Percentiles rank a stretch among this genome's conserved stretches.
phyloP scores from a whole-genome alignment of 2,329 filamentous ascomycete species.

The Fusarium austroafricanum region DNA sequence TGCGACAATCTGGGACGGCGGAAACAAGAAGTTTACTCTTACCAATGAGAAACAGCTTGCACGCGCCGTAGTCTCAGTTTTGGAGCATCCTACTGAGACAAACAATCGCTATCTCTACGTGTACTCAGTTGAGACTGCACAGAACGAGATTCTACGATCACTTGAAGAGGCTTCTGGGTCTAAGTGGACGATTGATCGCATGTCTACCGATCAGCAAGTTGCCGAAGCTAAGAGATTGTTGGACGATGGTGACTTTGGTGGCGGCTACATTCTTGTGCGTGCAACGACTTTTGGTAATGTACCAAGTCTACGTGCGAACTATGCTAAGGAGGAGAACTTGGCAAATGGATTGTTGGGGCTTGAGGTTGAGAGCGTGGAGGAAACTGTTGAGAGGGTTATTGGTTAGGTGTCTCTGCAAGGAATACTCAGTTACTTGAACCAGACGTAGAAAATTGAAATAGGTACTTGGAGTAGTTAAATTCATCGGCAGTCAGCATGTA shows the following conservation, averaged over 20 bases:
- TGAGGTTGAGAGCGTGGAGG: not conserved
- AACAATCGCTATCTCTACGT: not conserved
- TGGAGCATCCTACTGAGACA: not conserved
- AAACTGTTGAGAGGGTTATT: not conserved
- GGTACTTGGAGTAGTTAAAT: too few species aligned
- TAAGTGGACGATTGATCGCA: not conserved
- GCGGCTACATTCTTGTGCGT: not conserved
- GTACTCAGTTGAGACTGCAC: not conserved
- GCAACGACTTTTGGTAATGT: not conserved
- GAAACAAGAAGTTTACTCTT: not conserved
- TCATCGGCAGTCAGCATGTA: too few species aligned
- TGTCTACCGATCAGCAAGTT: not conserved
- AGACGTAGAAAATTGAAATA: too few species aligned
- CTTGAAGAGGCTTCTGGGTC: not conserved
- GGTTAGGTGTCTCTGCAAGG: too few species aligned
- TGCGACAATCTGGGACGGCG: slow-evolving; percentile 4
- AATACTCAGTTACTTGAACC: too few species aligned
- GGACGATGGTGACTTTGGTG: not conserved
- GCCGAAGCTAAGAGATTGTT: not conserved
- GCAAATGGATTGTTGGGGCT: not conserved
- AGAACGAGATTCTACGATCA: not conserved
- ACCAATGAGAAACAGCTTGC: slow-evolving; percentile 2
- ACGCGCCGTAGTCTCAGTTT: not conserved
- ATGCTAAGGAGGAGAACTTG: not conserved
- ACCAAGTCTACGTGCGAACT: not conserved